These are phyloP conservation scores for Phytophthora litchii DNA, from an alignment of 352 stramenopile genomes.

Conservation along the genomic window DNA sequence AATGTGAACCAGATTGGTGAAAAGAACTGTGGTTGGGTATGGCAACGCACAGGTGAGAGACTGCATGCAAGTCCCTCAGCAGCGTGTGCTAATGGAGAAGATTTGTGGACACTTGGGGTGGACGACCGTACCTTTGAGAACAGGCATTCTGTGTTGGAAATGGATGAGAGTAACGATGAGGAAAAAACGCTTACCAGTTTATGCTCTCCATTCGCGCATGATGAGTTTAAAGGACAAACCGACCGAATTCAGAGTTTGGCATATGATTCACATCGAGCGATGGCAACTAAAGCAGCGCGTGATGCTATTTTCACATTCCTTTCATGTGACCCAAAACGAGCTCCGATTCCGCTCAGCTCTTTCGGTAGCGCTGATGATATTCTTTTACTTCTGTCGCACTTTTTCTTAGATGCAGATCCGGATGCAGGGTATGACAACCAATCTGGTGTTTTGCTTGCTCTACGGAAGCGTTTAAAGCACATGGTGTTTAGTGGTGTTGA, in stretches of 20 bases:
- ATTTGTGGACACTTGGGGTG: conserved; percentile 65
- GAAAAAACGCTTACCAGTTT: conserved; percentile 60
- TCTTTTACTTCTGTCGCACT: conserved; percentile 51
- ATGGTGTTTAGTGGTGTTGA: conserved; percentile 30
- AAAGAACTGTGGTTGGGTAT: conserved; percentile 45
- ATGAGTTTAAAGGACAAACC: conserved; percentile 67
- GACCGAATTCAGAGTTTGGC: conserved; percentile 64
- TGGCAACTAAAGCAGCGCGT: conserved; percentile 62
- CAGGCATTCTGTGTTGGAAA: conserved; percentile 48
- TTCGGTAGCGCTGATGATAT: conserved; percentile 48
- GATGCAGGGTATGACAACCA: conserved; percentile 33
- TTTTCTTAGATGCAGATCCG: conserved; percentile 31
- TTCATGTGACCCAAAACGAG: conserved; percentile 11
- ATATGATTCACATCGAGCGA: conserved; percentile 63
- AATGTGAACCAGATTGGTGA: conserved; percentile 7
- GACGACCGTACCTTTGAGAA: conserved; percentile 51
- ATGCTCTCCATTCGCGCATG: conserved; percentile 67
- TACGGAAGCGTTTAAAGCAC: conserved; percentile 31
- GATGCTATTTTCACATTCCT: conserved; percentile 52
- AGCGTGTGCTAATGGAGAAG: conserved; percentile 42
- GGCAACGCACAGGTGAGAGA: conserved; percentile 43
- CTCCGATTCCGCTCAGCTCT: conserved; percentile 25
- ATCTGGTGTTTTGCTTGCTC: conserved; percentile 20
- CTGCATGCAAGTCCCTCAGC: conserved; percentile 33
- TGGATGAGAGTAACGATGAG: conserved; percentile 68